Conservation (phyloP, 108 stramenopile species). For the Conticribra guillardii region DNA sequence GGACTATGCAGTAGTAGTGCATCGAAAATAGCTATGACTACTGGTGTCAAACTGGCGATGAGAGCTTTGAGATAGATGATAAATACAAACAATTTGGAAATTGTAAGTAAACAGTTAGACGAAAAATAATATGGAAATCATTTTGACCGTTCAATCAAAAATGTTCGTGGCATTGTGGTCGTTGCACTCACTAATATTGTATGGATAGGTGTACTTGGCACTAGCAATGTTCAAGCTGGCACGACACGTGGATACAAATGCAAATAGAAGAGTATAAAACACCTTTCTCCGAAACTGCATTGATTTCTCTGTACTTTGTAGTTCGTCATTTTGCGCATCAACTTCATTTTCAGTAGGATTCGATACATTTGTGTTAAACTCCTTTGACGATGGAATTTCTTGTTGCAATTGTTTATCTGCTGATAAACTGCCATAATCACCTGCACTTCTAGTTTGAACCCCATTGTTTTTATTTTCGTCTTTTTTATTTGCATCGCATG, state of each 20-base stretch:
- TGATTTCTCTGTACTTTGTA: background rate
- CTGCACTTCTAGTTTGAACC: too few species aligned
- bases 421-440: too few species aligned
- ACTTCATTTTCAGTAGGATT: too few species aligned
- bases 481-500: too few species aligned
- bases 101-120: too few species aligned
- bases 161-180: too few species aligned
- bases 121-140: too few species aligned
- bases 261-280: constrained; percentile 19
- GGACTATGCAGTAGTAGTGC: constrained; percentile 14
- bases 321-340: too few species aligned
- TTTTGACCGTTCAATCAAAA: too few species aligned
- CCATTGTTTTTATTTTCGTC: background rate
- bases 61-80: constrained; percentile 6
- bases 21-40: constrained; percentile 16
- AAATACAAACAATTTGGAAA: background rate
- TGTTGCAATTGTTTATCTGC: too few species aligned
- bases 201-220: constrained; percentile 21
- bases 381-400: too few species aligned
- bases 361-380: too few species aligned
- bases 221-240: constrained; percentile 23
- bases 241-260: constrained; percentile 21
- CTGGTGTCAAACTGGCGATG: constrained; percentile 21
- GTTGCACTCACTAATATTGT: constrained; percentile 41
- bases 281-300: background rate